These are phyloP conservation scores for Nakazawaea populi DNA, from an alignment of 805 yeast species.

Conservation along the genomic window DNA sequence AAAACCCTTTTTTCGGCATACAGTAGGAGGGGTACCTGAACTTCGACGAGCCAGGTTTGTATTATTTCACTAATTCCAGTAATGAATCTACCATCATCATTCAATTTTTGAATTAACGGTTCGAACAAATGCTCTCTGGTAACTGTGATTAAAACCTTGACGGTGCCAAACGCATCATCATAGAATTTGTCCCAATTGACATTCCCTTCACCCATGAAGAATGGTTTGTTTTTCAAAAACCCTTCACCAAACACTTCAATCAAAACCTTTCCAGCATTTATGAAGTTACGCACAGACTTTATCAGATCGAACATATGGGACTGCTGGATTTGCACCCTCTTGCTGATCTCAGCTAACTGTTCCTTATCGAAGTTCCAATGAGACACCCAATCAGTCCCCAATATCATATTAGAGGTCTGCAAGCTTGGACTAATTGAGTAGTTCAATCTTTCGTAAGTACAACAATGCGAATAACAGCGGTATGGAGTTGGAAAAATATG, in stretches of 20 bases:
- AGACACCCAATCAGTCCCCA: conserved; percentile 50
- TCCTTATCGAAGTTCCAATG: conserved; percentile 59
- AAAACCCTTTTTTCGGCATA: conserved; percentile 60
- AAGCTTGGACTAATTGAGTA: conserved; percentile 17
- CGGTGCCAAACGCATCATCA: conserved; percentile 51
- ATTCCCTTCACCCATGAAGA: conserved; percentile 3
- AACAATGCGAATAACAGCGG: conserved; percentile 8
- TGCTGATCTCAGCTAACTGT: conserved; percentile 47
- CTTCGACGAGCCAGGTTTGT: conserved; percentile 56
- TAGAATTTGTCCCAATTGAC: conserved; percentile 48
- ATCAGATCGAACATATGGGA: conserved; percentile 73
- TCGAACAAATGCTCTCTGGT: conserved; percentile 50
- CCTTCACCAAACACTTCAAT: conserved; percentile 49
- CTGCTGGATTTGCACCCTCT: conserved; percentile 37
- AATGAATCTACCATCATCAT: conserved; percentile 61
- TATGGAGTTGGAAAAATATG: conserved; percentile 10
- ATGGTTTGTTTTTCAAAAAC: conserved; percentile 25
- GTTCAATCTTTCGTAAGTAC: conserved; percentile 8
- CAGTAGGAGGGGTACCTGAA: conserved; percentile 44
- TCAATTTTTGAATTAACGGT: conserved; percentile 52
- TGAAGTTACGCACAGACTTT: conserved; percentile 62
- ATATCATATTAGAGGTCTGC: conserved; percentile 20
- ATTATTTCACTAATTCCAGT: conserved; percentile 59
- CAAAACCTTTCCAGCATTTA: conserved; percentile 61
- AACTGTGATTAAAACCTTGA: conserved; percentile 45